Conservation (phyloP, 176 grass and related monocot species). For the Hyparrhenia diplandra region DNA sequence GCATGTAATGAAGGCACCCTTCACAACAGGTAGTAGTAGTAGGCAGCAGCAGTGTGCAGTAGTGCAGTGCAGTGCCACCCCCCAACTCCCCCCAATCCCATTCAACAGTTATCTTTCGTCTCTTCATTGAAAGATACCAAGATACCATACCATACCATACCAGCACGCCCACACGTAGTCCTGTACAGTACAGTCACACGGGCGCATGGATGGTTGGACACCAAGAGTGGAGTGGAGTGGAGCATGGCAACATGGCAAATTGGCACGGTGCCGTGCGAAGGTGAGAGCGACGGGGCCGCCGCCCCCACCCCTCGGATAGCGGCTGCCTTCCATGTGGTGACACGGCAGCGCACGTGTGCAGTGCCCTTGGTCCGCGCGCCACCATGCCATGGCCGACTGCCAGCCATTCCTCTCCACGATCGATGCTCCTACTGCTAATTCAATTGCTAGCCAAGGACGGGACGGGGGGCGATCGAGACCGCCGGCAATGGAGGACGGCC, state of each 20-base stretch:
- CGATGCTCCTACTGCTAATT: not conserved
- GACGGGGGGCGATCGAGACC: not conserved
- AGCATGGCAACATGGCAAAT: too few relatives aligned
- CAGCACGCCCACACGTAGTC: not conserved
- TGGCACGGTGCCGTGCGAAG: not conserved
- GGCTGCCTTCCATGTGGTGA: constrained; percentile 58
- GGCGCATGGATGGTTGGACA: not conserved
- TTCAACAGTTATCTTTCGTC: not conserved
- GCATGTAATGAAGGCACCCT: constrained; percentile 9
- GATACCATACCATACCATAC: constrained; percentile 15
- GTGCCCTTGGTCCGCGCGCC: constrained; percentile 35
- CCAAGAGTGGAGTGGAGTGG: not conserved
- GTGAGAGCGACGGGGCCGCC: not conserved
- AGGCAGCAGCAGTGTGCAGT: constrained; percentile 20
- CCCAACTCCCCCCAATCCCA: constrained; percentile 14
- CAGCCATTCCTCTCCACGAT: not conserved
- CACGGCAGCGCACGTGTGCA: constrained; percentile 85
- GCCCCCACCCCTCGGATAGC: constrained; percentile 16
- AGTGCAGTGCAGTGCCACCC: not conserved
- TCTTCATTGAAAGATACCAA: constrained; percentile 42
- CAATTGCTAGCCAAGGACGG: not conserved
- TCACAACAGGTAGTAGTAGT: constrained; percentile 43
- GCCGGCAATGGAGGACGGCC: too few relatives aligned
- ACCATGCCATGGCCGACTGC: not conserved
- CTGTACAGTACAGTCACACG: not conserved